Evolutionary conservation across 164 flowering plant genomes (phyloP), one percentile per base, ranked within the genome.

Genomic region (Paratinospora sagittata): DNA sequence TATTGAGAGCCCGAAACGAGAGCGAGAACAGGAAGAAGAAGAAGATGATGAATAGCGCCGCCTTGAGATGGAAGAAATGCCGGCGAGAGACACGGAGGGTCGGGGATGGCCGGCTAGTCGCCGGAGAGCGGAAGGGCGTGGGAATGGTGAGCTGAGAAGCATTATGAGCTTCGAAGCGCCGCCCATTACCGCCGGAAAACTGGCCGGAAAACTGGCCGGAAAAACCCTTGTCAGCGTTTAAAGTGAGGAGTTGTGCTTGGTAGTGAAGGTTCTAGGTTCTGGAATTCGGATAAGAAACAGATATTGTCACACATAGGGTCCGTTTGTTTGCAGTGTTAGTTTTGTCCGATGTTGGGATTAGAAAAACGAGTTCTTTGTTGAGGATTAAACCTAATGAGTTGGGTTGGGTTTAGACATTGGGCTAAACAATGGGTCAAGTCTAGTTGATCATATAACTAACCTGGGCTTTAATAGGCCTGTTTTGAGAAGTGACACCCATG

Each of bases 141-240:
- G 79, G 76, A 65, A 70, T 52, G 82, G 75, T 6, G 84, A 65
- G 61, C 76, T 62, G 69, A 86, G 82, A n/a, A 86, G 81, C 73
- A 80, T 49, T 19, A 82, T 36, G 68, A 88, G 79, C 75, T 83
- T 78, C 69, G 85, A 74, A 72, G 83, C 78, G 74, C 84, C 79
- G 70, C 86, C 83, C 89, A 84, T 86, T 55, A 8, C 6, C 24
- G 61, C 24, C 24, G 24, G 58, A 17, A 0, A 19, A 19, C 19
- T 19, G 55, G 55, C 19, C 55, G 55, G 7, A n/a, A n/a, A n/a
- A n/a, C 5, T 11, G 43, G 43, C 43, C 3, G 10, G 14, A 12
- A 43, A 43, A 43, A 11, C 47, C 47, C 14, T 14, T 43, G 13
- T 12, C 0, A n/a, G 23, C n/a, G 23, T 17, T 52, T 52, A 16